phyloP scores from a whole-genome alignment of 2,329 filamentous ascomycete genomes.

The Penicillium expansum region DNA sequence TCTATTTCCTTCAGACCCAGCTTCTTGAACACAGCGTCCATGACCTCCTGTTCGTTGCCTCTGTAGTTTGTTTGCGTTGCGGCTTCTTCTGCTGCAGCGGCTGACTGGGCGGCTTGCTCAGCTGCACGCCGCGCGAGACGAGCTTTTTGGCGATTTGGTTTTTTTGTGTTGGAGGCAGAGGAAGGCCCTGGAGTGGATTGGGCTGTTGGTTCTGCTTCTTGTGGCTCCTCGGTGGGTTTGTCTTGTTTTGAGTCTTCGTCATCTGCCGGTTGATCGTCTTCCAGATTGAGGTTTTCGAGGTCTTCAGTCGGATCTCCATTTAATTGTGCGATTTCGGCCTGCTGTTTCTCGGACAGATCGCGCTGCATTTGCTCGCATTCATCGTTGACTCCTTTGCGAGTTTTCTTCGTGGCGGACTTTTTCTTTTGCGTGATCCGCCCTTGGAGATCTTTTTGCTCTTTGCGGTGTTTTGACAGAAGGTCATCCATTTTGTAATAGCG shows the following conservation, averaged over 20 bases:
- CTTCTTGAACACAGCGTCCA: slow-evolving; percentile 65
- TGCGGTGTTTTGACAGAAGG: slow-evolving; percentile 75
- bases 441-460: slow-evolving; percentile 84
- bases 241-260: slow-evolving; percentile 13
- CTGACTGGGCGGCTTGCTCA: slow-evolving; percentile 69
- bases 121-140: slow-evolving; percentile 84
- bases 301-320: slow-evolving; percentile 36
- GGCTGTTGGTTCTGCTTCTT: slow-evolving; percentile 1
- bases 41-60: slow-evolving; percentile 65
- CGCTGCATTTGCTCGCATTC: slow-evolving; percentile 60
- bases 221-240: slow-evolving; percentile 1
- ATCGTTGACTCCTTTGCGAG: slow-evolving; percentile 66
- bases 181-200: slow-evolving; percentile 9
- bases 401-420: slow-evolving; percentile 88
- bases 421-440: slow-evolving; percentile 88
- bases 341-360: slow-evolving; percentile 56
- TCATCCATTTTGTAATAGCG: slow-evolving; percentile 60
- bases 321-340: slow-evolving; percentile 49
- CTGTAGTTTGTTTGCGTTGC: slow-evolving; percentile 70
- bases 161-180: slow-evolving; percentile 51
- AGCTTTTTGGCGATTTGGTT: slow-evolving; percentile 88
- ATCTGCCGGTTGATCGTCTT: slow-evolving; percentile 24
- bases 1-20: slow-evolving; percentile 69
- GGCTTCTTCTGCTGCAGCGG: slow-evolving; percentile 72
- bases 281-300: slow-evolving; percentile 35